Evolutionary conservation across 2,329 filamentous ascomycete genomes (phyloP), one percentile per base, ranked within the genome.

Genomic region (Falciphora oryzae): DNA sequence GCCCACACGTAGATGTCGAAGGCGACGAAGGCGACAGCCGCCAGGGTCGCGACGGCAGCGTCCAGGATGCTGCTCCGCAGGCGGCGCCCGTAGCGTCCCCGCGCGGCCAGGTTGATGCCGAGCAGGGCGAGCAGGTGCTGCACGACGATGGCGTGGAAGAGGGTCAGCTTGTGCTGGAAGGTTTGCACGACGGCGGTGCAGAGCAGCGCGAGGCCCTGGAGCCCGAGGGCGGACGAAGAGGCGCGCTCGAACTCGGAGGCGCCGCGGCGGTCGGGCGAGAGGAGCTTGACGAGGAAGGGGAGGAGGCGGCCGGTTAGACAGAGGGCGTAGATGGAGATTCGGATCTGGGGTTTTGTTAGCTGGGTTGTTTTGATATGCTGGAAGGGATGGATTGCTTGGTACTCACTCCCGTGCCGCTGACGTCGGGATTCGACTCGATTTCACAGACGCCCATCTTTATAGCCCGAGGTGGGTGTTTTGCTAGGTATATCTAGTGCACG

Each of bases 361-460:
- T 13, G 10, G 31, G 31, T n/a, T 27, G 31, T 6, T 25, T 16
- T 27, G 57, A 59, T 18, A 13, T 28, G 31, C n/a, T n/a, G n/a
- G n/a, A n/a, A n/a, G n/a, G n/a, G n/a, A n/a, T n/a, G n/a, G n/a
- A n/a, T 59, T 28, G 58, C 58, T 59, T 32, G 3, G 29, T 44
- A 63, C 65, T 58, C 38, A 65, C 64, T 11, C 65, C 65, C 3
- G 59, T 57, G 14, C 65, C 65, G 31, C 60, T 67, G 4, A 67
- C 76, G 71, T 8, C 75, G 76, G 53, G 79, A 66, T 69, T 83
- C 79, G 58, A 80, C 75, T 58, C 77, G n/a, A 58, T 63, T 18
- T 14, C 29, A n/a, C 53, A 57, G 14, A 18, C 13, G 61, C 2
- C 29, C 22, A 25, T 32, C 13, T 31, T 50, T 25, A n/a, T 32